Evolutionary conservation across 768 basidiomycete genomes (phyloP).

Genomic region (Trametes elegans): DNA sequence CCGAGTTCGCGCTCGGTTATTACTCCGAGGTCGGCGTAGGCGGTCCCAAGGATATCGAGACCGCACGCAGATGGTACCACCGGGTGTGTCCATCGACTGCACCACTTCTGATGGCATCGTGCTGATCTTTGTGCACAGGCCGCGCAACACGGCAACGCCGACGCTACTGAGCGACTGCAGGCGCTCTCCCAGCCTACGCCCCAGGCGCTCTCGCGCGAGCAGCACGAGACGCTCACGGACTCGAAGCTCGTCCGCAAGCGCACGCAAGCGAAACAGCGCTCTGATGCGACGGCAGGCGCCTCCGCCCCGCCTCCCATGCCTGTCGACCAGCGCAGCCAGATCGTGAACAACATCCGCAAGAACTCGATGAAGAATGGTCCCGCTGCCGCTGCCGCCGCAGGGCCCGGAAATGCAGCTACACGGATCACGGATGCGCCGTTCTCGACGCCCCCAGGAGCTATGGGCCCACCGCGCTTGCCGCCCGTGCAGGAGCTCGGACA

Average conservation of each 20-base stretch:
- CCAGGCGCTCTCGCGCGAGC: conserved; percentile 65
- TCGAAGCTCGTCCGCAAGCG: conserved; percentile 78
- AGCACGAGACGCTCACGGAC: conserved; percentile 81
- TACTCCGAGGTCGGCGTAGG: conserved; percentile 94
- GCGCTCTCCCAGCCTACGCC: conserved; percentile 66
- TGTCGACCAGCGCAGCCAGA: conserved; percentile 38
- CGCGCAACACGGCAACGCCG: conserved; percentile 71
- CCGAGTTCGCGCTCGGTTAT: conserved; percentile 96
- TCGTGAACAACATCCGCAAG: conserved; percentile 56
- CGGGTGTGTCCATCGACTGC: conserved; percentile 39
- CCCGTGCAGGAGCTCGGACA: conserved; percentile 3
- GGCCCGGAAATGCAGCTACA: neutral
- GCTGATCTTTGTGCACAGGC: conserved; percentile 45
- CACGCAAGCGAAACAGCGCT: conserved; percentile 66
- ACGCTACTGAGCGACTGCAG: conserved; percentile 70
- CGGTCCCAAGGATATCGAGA: conserved; percentile 55
- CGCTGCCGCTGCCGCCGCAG: neutral
- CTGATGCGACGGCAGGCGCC: conserved; percentile 33
- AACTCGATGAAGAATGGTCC: conserved; percentile 34
- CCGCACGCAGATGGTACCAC: conserved; percentile 78
- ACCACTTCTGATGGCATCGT: neutral
- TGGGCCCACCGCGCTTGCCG: conserved; percentile 8
- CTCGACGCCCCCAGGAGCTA: conserved; percentile 5
- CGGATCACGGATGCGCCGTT: conserved; percentile 1
- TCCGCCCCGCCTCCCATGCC: conserved; percentile 18